These are phyloP conservation scores for Venturia nashicola DNA, from an alignment of 2,329 filamentous ascomycete genomes.

Conservation along the genomic window DNA sequence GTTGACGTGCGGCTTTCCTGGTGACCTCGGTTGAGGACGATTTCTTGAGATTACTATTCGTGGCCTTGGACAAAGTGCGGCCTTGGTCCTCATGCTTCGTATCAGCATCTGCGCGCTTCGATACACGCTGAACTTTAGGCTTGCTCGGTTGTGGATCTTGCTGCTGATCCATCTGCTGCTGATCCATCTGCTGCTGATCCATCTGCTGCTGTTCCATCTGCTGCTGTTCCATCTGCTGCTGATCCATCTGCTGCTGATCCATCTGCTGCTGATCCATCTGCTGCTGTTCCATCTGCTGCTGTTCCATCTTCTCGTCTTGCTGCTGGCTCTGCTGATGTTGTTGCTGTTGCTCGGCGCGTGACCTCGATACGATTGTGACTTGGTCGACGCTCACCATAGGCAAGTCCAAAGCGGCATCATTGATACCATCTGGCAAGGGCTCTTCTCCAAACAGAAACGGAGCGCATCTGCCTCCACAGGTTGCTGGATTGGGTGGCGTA, in stretches of 20 bases:
- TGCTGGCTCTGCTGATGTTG: not conserved
- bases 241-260: not conserved
- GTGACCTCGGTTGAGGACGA: conserved; percentile 11
- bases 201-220: too few relatives aligned
- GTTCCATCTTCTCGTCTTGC: too few relatives aligned
- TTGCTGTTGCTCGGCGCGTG: not conserved
- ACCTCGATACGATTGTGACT: not conserved
- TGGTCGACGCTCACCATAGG: not conserved
- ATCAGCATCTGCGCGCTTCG: not conserved
- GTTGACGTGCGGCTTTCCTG: conserved; percentile 23
- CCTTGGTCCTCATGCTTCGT: not conserved
- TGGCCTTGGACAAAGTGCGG: not conserved
- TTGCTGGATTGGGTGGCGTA: conserved; percentile 26
- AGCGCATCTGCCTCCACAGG: conserved; percentile 26
- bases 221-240: too few relatives aligned
- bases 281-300: too few relatives aligned
- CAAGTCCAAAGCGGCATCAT: not conserved
- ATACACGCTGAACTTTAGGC: not conserved
- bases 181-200: too few relatives aligned
- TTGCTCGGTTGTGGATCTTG: not conserved
- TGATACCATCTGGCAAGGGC: not conserved
- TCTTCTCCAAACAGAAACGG: conserved; percentile 24
- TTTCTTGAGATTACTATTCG: not conserved
- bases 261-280: too few relatives aligned
- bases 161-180: not conserved